Percentiles rank a stretch among this genome's conserved stretches.
Evolutionary conservation across 148 eudicot genomes (phyloP).

Genomic region (Fallopia convolvulus): DNA sequence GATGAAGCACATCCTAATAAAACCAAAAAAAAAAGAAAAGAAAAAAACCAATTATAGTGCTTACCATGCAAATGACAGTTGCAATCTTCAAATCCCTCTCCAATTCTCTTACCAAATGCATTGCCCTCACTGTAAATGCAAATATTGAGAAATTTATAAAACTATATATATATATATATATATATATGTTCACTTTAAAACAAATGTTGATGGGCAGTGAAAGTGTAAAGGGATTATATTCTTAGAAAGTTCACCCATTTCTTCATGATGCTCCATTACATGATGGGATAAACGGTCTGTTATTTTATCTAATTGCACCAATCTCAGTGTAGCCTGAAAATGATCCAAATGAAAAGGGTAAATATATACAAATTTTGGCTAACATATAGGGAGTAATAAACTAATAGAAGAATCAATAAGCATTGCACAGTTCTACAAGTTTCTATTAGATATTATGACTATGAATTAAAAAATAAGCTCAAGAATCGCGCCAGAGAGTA

Average conservation of each 20-base stretch:
- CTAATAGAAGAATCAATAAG: neutral
- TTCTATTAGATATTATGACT: neutral
- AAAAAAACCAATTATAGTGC: slow-evolving; percentile 13
- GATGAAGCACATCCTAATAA: neutral
- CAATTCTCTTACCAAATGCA: slow-evolving; percentile 92
- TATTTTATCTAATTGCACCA: slow-evolving; percentile 76
- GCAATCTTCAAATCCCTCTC: slow-evolving; percentile 96
- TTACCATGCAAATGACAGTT: slow-evolving; percentile 94
- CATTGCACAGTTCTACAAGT: neutral
- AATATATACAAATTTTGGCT: neutral
- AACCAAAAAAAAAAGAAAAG: neutral
- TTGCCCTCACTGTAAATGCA: slow-evolving; percentile 64
- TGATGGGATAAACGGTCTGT: slow-evolving; percentile 70
- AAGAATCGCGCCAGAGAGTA: neutral
- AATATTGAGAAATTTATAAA: neutral
- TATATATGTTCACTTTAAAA: too few relatives aligned
- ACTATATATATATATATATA: too few relatives aligned
- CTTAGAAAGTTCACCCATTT: slow-evolving; percentile 63
- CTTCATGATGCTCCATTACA: slow-evolving; percentile 95
- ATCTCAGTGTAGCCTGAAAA: slow-evolving; percentile 74
- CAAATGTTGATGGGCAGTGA: too few relatives aligned
- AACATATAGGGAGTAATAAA: slow-evolving; percentile 1
- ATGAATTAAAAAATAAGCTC: neutral
- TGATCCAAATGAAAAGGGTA: slow-evolving; percentile 17
- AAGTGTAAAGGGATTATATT: neutral